Evolutionary conservation across 1,284 basidiomycete species (phyloP), one percentile per base, ranked within the genome.

Genomic region (Mycosarcoma mackinlayi): DNA sequence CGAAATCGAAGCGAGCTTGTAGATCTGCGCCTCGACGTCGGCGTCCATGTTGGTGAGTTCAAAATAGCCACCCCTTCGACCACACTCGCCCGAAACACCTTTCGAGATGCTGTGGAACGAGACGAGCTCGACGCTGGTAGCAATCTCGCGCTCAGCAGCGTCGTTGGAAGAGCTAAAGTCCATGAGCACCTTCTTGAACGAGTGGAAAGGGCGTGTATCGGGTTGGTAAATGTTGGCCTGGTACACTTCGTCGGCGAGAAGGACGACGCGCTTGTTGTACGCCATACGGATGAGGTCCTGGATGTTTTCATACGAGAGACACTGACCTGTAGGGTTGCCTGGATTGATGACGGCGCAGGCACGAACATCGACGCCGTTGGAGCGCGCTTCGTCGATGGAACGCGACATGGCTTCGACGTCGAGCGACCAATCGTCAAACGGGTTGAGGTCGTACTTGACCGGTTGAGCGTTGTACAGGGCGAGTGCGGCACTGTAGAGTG

Each of bases 401-500:
- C 86, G 84, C 58, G 88, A 86, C 76, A 98, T 89, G 45, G 89
- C 87, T 11, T 86, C 79, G 31, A 90, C 86, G 53, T 90, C 90
- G n/a, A 94, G 92, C 16, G 90, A 89, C 95, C 96, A 98, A 40
- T 86, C 90, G 5, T 88, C 85, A 0, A 87, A 80, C 81, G 96
- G 93, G 68, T 94, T 89, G 33, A 98, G 89, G 83, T 92, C 89
- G 85, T 98, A 98, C 0, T 92, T 91, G 37, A 98, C 85, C 0
- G 92, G 86, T n/a, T 88, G 86, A 21, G 94, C 94, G 44, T 87
- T 86, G 83, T 89, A 89, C 77, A 94, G 90, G 0, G 94, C 91
- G 47, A 98, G 89, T 0, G 94, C 90, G 21, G 95, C 95, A 40
- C 94, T 96, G 85, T 98, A 97, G 16, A 98, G 87, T 1, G 95